These are phyloP conservation scores for Mesotaenium endlicherianum DNA, from an alignment of 139 green algal genomes.

Conservation along the genomic window DNA sequence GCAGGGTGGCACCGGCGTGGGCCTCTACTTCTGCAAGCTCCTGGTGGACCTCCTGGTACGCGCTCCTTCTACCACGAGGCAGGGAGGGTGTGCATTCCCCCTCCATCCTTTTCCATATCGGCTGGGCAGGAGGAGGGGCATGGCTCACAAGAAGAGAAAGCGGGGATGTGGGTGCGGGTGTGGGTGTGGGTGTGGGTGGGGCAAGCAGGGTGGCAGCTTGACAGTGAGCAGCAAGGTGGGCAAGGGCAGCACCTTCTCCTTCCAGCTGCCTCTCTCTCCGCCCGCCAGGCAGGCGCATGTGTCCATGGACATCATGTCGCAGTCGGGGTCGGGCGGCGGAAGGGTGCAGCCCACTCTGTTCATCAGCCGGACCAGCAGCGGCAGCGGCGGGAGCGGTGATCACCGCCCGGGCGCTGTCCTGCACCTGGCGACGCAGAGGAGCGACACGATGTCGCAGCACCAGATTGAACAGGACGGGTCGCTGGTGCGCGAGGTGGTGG, in stretches of 20 bases:
- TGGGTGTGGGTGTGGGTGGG: not conserved
- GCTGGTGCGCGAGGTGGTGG: no score
- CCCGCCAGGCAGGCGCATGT: no score
- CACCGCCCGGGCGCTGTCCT: no score
- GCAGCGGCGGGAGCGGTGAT: no score
- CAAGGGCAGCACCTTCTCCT: not conserved
- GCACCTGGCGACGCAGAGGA: no score
- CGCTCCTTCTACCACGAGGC: not conserved
- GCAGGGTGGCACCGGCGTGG: constrained; percentile 6
- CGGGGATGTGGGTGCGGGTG: not conserved
- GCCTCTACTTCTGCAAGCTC: constrained; percentile 18
- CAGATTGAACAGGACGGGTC: no score
- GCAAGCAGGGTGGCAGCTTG: not conserved
- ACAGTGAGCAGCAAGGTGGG: not conserved
- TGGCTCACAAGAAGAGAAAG: not conserved
- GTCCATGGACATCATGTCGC: no score
- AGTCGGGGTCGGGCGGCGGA: no score
- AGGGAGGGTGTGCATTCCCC: not conserved
- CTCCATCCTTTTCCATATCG: not conserved
- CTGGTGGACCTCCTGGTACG: constrained; percentile 20
- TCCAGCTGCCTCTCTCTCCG: not conserved
- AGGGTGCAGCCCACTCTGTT: no score
- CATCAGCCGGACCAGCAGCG: no score
- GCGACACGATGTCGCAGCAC: no score
- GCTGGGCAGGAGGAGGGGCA: not conserved